A percentile compares a stretch with the other conserved stretches of the same genome.
phyloP scores from a whole-genome alignment of 208 protist genomes.

The Leishmania aethiopica region DNA sequence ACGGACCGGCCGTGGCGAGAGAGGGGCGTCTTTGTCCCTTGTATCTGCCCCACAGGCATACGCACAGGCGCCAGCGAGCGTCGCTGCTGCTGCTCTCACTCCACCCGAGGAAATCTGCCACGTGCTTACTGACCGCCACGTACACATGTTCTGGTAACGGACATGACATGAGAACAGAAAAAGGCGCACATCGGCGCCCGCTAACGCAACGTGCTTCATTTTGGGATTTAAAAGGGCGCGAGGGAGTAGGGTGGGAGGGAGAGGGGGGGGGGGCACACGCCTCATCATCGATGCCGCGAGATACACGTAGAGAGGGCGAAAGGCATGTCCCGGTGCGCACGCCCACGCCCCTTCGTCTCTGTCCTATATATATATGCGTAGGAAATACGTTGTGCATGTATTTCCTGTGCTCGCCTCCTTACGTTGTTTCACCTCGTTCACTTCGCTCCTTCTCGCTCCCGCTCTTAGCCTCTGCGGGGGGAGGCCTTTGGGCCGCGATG shows the following conservation, averaged over 20 bases:
- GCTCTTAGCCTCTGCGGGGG: not conserved
- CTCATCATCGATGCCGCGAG: not conserved
- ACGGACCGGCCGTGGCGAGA: not conserved
- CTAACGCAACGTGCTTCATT: no score
- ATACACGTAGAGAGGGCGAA: not conserved
- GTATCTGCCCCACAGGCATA: not conserved
- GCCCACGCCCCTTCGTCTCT: not conserved
- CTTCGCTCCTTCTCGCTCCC: not conserved
- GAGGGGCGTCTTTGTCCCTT: not conserved
- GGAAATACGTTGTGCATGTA: not conserved
- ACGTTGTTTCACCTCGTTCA: not conserved
- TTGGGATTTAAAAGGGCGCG: no score
- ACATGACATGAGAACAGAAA: not conserved
- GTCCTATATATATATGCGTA: not conserved
- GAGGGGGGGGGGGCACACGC: not conserved
- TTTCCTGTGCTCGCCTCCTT: not conserved
- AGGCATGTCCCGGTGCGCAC: not conserved
- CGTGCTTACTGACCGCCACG: not conserved
- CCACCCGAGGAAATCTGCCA: not conserved
- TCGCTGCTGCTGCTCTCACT: not conserved
- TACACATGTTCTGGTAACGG: conserved; percentile 5
- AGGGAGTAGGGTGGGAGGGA: not conserved
- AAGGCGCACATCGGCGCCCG: not conserved
- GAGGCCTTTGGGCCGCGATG: not conserved
- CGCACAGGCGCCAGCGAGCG: not conserved